These are phyloP conservation scores for Leccinum holopus DNA, from an alignment of 1,284 basidiomycete genomes.

Conservation along the genomic window DNA sequence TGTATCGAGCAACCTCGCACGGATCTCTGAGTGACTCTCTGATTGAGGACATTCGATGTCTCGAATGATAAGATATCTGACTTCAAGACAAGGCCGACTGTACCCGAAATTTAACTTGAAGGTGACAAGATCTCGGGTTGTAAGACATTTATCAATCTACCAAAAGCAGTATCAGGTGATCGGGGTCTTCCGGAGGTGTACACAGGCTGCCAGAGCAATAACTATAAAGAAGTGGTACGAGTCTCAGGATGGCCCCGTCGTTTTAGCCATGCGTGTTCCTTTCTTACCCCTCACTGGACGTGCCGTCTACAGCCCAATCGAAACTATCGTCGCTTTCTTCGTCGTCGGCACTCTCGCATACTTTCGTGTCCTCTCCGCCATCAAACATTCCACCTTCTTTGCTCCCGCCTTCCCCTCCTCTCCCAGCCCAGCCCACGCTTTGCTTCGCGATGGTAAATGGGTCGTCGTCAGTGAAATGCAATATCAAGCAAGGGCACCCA, in stretches of 20 bases:
- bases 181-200: conserved; percentile 18
- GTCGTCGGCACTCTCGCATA: conserved; percentile 88
- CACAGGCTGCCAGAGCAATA: not conserved
- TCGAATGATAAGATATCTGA: conserved; percentile 2
- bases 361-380: conserved; percentile 85
- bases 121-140: not conserved
- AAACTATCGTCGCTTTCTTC: conserved; percentile 86
- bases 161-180: conserved; percentile 14
- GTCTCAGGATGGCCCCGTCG: conserved; percentile 6
- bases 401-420: conserved; percentile 48
- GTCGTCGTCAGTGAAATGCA: conserved; percentile 56
- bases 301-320: conserved; percentile 68
- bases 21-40: not conserved
- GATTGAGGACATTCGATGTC: not conserved
- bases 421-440: conserved; percentile 54
- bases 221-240: conserved; percentile 22
- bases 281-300: conserved; percentile 62
- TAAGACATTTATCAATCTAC: not conserved
- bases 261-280: conserved; percentile 48
- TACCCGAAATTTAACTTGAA: not conserved
- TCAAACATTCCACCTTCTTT: conserved; percentile 75
- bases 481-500: conserved; percentile 38
- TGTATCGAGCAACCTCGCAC: not conserved
- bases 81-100: not conserved
- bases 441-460: conserved; percentile 56